Percentiles rank a stretch among this genome's conserved stretches.
Evolutionary conservation across 768 basidiomycete genomes (phyloP).

Genomic region (Lactarius quietus): DNA sequence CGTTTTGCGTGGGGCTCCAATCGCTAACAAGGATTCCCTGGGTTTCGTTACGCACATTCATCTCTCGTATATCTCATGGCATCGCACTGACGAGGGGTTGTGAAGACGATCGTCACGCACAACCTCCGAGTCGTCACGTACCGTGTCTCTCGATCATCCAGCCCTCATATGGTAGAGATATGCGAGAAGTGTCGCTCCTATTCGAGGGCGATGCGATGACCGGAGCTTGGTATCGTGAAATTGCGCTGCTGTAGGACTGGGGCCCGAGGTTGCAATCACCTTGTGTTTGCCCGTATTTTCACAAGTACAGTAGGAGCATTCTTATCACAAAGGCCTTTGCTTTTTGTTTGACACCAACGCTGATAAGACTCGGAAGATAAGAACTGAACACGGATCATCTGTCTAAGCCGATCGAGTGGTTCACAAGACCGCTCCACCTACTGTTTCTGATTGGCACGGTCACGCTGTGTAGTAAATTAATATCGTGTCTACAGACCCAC

Average conservation of each 20-base stretch:
- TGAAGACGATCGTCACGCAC: slow-evolving; percentile 81
- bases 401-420: background rate
- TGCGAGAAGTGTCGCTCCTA: slow-evolving; percentile 69
- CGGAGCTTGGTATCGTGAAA: slow-evolving; percentile 59
- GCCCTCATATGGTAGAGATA: slow-evolving; percentile 66
- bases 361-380: too few species aligned
- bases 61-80: background rate
- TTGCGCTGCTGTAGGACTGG: slow-evolving; percentile 34
- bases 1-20: slow-evolving; percentile 65
- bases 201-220: slow-evolving; percentile 59
- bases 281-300: background rate
- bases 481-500: background rate
- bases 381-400: background rate
- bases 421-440: background rate
- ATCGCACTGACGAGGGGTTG: slow-evolving; percentile 5
- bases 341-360: too few species aligned
- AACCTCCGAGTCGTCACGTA: slow-evolving; percentile 56
- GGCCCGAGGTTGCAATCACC: background rate
- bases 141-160: slow-evolving; percentile 60
- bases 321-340: background rate
- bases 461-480: background rate
- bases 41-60: slow-evolving; percentile 27
- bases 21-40: slow-evolving; percentile 78
- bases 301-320: background rate
- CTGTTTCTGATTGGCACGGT: background rate